Percentiles rank a stretch among this genome's conserved stretches.
Evolutionary conservation across 306 rosid genomes (phyloP).

Genomic region (Prunus fruticosa): DNA sequence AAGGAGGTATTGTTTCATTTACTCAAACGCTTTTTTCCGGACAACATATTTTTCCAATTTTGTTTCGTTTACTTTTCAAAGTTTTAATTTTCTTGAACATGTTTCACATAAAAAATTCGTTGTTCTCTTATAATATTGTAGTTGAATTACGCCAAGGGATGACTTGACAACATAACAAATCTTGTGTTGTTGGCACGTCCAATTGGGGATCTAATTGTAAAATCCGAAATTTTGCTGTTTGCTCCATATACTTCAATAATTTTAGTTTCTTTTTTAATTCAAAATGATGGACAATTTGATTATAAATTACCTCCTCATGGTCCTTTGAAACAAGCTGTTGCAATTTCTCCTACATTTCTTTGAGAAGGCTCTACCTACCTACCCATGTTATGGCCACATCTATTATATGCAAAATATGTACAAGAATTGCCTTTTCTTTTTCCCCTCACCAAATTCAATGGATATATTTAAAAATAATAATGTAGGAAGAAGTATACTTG

Average conservation of each 20-base stretch:
- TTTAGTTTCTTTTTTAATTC: neutral
- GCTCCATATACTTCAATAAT: neutral
- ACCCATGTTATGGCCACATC: neutral
- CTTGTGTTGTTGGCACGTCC: constrained; percentile 1
- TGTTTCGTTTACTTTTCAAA: neutral
- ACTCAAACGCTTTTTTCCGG: neutral
- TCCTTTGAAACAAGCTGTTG: neutral
- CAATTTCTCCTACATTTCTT: neutral
- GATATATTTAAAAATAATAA: too few relatives aligned
- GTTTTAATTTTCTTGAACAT: neutral
- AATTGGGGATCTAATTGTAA: neutral
- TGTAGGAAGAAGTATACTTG: too few relatives aligned
- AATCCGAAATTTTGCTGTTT: neutral
- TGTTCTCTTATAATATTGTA: neutral
- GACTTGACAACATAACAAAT: neutral
- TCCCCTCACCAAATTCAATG: too few relatives aligned
- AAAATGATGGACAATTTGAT: neutral
- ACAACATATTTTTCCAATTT: too few relatives aligned
- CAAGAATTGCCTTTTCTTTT: too few relatives aligned
- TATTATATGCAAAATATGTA: neutral
- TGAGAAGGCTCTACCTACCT: neutral
- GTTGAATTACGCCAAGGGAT: neutral
- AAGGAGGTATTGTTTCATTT: neutral
- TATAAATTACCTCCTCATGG: neutral
- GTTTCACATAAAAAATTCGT: neutral